phyloP scores from a whole-genome alignment of 495 filamentous ascomycete genomes.

The Thermothielavioides terrestris region DNA sequence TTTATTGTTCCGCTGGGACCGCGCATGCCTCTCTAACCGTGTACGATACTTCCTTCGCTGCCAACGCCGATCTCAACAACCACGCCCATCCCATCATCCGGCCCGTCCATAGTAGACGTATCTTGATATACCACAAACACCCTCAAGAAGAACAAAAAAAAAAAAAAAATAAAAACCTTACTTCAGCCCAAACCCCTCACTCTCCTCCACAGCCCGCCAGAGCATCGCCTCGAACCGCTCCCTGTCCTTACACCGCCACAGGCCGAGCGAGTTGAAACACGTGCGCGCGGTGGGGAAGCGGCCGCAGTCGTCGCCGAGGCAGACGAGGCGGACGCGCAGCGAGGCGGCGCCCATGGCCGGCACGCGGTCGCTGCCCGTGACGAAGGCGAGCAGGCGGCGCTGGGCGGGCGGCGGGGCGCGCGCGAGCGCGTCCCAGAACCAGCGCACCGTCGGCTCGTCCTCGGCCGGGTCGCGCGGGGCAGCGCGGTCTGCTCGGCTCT shows the following conservation, averaged over 20 bases:
- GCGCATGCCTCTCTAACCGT: no score
- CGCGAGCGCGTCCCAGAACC: constrained; percentile 87
- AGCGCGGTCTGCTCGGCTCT: no score
- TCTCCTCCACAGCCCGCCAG: constrained; percentile 81
- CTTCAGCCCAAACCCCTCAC: constrained; percentile 92
- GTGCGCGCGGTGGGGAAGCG: constrained; percentile 83
- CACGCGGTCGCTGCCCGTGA: constrained; percentile 90
- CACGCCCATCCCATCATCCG: background rate
- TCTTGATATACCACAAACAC: no score
- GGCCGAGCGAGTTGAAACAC: constrained; percentile 77
- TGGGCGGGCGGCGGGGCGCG: constrained; percentile 56
- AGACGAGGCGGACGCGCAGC: constrained; percentile 63
- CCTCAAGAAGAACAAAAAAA: no score
- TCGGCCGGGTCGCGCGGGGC: constrained; percentile 35
- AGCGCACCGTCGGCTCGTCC: constrained; percentile 57
- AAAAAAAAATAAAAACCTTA: no score
- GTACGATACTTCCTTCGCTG: no score
- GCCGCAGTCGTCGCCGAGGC: constrained; percentile 63
- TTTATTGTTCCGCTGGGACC: no score
- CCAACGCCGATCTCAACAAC: no score
- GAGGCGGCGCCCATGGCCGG: constrained; percentile 85
- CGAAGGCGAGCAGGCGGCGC: constrained; percentile 71
- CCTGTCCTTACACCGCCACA: constrained; percentile 61
- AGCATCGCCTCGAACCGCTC: constrained; percentile 62
- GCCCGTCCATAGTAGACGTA: background rate